Base-by-base conservation (phyloP, 148 eudicot genomes). In the Bassia scoparia region DNA sequence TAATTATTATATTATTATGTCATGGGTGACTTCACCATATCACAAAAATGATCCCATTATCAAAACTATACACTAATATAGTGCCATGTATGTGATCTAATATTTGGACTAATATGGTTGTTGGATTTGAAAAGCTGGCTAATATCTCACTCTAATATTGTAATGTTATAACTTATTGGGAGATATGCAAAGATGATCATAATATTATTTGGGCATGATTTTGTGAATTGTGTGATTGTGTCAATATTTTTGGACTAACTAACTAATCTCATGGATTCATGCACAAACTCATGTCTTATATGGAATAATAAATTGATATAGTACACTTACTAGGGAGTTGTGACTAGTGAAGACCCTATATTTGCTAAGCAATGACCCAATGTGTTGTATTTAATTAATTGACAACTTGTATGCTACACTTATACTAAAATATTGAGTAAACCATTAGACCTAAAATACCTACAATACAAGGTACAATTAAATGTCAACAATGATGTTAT, bases 11-110 rank as follows among this genome's bases (percentile, higher is more conserved):
- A 24, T 26, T 71, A 24, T 26, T 71, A 64, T 70, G 80, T 77
- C 80, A 77, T 48, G 75, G 71, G 43, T 77, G 52, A 77, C 80
- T 70, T 35, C 7, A 53, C 29, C 48, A 16, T 61, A 46, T 50
- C 69, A 26, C 33, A 20, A 30, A 62, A 9, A 2, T 29, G 50
- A 49, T 30, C 26, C 14, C 44, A 34, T 9, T 20, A 18, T 62
- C 43, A 62, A 62, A 0, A 62, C 11, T 21, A 37, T 55, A 20
- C 1, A 62, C 26, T 41, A 41, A 1, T 41, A 41, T 41, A 41
- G 46, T 8, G 44, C 16, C 46, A 62, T 34, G 26, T 37, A 62
- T 33, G 63, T 35, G 67, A 67, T 43, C 23, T 67, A 48, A 67
- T 67, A 11, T 16, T 27, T 46, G 55, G 70, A 67, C 24, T 41